Base-by-base conservation (phyloP, 495 filamentous ascomycete genomes). In the Penicillium soppii region DNA sequence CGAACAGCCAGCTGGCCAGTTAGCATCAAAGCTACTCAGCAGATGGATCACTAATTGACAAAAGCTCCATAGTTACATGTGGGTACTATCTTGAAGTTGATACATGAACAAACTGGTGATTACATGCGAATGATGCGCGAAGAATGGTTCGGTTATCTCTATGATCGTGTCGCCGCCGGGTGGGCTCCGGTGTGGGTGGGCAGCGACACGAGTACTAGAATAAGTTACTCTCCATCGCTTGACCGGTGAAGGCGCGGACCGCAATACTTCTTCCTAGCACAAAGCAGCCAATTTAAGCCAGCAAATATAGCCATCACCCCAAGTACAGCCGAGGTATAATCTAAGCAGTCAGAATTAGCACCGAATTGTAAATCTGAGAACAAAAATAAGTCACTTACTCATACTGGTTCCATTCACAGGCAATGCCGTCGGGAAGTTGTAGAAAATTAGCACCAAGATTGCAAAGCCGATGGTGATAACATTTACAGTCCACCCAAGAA, bases 251-350 rank as follows among this genome's bases (percentile, higher is more conserved):
- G 47, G 13, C 62, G 56, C 7, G 68, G 68, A n/a, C 68, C 68
- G 49, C 60, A 48, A 53, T 69, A 71, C 43, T 59, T 50, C 35
- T 38, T 50, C 37, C 52, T 52, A 5, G 63, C 68, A 52, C 67
- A 63, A 1, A 50, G 45, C 15, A 58, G 51, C 66, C 66, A 71
- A 27, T 69, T 69, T 35, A 43, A 35, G 3, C 58, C 35, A 1
- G 54, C 60, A 17, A 69, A 42, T 21, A 69, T 29, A 6, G 59
- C 46, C 63, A 67, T 69, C 1, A 54, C 52, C 2, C 17, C 66
- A 16, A 71, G 32, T 3, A 69, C 68, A 0, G 58, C 63, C 15
- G 64, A 54, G 2, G 66, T 60, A 52, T 71, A 71, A 50, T 68
- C 62, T 70, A 2, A 7, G 8, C 27, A 7, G 16, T 20, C 16